Base-by-base conservation (phyloP, 306 rosid species). In the Lathyrus oleraceus region DNA sequence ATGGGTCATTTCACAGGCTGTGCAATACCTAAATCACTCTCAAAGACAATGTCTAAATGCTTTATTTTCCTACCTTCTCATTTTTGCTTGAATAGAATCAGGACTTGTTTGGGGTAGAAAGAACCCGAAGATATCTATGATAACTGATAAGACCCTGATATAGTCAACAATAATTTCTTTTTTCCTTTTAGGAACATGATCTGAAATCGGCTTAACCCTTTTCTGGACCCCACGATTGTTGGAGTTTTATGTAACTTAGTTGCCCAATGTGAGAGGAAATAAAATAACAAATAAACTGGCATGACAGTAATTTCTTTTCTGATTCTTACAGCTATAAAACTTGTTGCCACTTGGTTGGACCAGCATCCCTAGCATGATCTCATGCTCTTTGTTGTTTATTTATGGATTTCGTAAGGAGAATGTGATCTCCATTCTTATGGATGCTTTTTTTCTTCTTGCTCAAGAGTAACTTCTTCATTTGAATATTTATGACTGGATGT, bases 341-440 rank as follows among this genome's bases (percentile, higher is more conserved):
- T 19, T 38, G 16, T 38, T 23, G 27, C 3, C 32, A 61, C 16
- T 38, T 61, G 48, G 45, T 38, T 61, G 30, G 67, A 61, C 10
- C 15, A 61, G 32, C 67, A 61, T 61, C n/a, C 65, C 14, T 60
- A 36, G 27, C 66, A 56, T 35, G 49, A 47, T 66, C 43, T 60
- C 14, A 17, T 38, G 38, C 42, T 76, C 44, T 52, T 45, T 14
- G 25, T 44, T 70, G 43, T 68, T 32, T 43, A 13, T 67, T 39
- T 60, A 76, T 36, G 64, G 54, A 48, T 49, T 71, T 19, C 17
- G 21, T 25, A 43, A 47, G 68, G 32, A 47, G 48, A 76, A 49
- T 0, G 8, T 12, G 20, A 63, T 63, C 65, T 32, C 39, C 47
- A 38, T 19, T 27, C 10, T 70, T 38, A 10, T 39, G 23, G 8